These are phyloP conservation scores for Lanmaoa pseudosensibilis DNA, from an alignment of 768 basidiomycete species.

Conservation along the genomic window DNA sequence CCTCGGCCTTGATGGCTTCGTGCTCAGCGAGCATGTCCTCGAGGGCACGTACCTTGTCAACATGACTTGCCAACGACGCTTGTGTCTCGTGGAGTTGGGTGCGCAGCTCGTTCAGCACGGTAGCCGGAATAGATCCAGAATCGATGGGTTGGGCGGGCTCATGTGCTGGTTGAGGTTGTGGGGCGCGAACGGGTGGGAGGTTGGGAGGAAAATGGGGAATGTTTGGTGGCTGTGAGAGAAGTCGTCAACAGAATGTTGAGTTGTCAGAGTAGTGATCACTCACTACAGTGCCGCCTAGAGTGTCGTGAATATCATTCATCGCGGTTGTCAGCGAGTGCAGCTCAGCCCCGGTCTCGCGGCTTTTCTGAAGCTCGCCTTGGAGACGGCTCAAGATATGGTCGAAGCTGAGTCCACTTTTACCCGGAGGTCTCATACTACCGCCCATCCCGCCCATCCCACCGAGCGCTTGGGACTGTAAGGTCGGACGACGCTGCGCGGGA, in stretches of 20 bases:
- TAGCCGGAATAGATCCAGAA: constrained; percentile 25
- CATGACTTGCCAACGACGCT: constrained; percentile 67
- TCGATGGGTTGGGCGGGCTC: constrained; percentile 33
- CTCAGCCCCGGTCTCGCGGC: constrained; percentile 88
- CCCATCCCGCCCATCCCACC: constrained; percentile 78
- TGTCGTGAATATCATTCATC: constrained; percentile 92
- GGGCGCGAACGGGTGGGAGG: constrained; percentile 65
- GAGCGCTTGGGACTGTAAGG: constrained; percentile 58
- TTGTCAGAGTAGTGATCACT: constrained; percentile 28
- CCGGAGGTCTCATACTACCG: constrained; percentile 65
- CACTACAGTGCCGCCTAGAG: constrained; percentile 80
- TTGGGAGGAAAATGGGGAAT: constrained; percentile 62
- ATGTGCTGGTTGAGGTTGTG: constrained; percentile 19
- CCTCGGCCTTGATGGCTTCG: constrained; percentile 77
- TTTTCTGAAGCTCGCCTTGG: constrained; percentile 94
- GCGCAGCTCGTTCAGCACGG: constrained; percentile 63
- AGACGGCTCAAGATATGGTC: constrained; percentile 88
- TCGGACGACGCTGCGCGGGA: constrained; percentile 52
- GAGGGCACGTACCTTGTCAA: constrained; percentile 80
- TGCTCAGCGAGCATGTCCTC: constrained; percentile 84
- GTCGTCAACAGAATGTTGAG: constrained; percentile 1
- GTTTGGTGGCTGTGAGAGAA: constrained; percentile 50
- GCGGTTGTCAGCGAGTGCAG: constrained; percentile 71
- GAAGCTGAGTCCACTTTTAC: constrained; percentile 86
- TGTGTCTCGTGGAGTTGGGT: constrained; percentile 85